phyloP scores from a whole-genome alignment of 805 yeast genomes.

The Metschnikowia gruessii region DNA sequence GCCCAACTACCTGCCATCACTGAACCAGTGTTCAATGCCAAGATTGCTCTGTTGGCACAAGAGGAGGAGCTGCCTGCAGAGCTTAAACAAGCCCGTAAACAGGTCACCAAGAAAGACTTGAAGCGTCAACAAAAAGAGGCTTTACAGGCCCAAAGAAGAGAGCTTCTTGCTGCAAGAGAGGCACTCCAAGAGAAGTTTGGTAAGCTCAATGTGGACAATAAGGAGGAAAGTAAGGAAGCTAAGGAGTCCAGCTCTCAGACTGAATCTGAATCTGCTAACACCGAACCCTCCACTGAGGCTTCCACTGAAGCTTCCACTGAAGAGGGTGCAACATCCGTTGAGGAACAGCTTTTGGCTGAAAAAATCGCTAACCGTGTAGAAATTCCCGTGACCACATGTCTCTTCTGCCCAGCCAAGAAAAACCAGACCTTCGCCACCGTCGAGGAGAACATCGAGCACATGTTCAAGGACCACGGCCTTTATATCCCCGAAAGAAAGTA shows the following conservation, averaged over 20 bases:
- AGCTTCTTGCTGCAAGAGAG: constrained; percentile 33
- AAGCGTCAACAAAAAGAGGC: constrained; percentile 51
- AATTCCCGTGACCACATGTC: constrained; percentile 48
- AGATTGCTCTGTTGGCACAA: constrained; percentile 21
- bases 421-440: constrained; percentile 33
- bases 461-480: constrained; percentile 78
- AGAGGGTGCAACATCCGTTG: constrained; percentile 25
- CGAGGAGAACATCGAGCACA: constrained; percentile 57
- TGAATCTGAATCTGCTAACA: not conserved
- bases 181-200: constrained; percentile 17
- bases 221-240: not conserved
- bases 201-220: not conserved
- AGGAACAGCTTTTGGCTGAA: constrained; percentile 43
- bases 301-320: too few relatives aligned
- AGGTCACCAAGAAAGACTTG: constrained; percentile 47
- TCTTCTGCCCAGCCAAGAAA: constrained; percentile 45
- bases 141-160: constrained; percentile 45
- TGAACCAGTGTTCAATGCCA: constrained; percentile 23
- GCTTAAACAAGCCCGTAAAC: constrained; percentile 20
- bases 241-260: not conserved
- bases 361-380: constrained; percentile 47
- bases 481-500: constrained; percentile 81
- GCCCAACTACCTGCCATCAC: constrained; percentile 32
- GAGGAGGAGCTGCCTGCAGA: constrained; percentile 22
- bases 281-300: not conserved